phyloP scores from a whole-genome alignment of 345 rosid genomes.

The Aurinia saxatilis region DNA sequence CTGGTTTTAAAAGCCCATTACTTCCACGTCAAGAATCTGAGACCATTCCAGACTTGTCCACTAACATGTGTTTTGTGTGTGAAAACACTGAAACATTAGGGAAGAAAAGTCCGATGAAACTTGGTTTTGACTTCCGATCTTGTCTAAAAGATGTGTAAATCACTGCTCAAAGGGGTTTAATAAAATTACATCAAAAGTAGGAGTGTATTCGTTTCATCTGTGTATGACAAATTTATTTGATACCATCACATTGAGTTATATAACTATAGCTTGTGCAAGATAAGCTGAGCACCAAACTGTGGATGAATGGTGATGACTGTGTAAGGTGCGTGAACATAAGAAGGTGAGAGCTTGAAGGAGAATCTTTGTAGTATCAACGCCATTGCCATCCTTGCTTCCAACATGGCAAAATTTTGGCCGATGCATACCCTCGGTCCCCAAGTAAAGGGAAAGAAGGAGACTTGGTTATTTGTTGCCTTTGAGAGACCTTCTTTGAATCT shows the following conservation, averaged over 20 bases:
- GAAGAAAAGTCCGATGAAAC: too few relatives aligned
- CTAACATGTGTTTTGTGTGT: too few relatives aligned
- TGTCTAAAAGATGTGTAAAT: too few relatives aligned
- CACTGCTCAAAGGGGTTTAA: too few relatives aligned
- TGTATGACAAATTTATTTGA: too few relatives aligned
- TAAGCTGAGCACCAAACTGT: conserved; percentile 31
- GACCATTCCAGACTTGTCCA: too few relatives aligned
- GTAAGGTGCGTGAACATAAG: conserved; percentile 34
- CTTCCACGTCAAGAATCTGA: too few relatives aligned
- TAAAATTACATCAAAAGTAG: too few relatives aligned
- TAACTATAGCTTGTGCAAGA: conserved; percentile 1
- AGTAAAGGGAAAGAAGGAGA: conserved; percentile 1
- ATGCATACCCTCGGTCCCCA: conserved; percentile 34
- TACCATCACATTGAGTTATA: background rate
- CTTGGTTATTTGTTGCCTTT: conserved; percentile 39
- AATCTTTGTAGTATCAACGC: conserved; percentile 37
- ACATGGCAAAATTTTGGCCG: conserved; percentile 42
- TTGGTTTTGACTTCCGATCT: too few relatives aligned
- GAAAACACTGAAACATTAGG: too few relatives aligned
- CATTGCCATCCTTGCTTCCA: conserved; percentile 38
- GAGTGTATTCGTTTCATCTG: too few relatives aligned
- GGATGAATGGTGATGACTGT: conserved; percentile 28
- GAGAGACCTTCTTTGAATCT: conserved; percentile 38
- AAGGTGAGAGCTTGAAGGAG: conserved; percentile 36
- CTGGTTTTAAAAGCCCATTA: too few relatives aligned